These are phyloP conservation scores for Dipsacomyces acuminosporus DNA, from an alignment of 371 early-diverging fungal genomes.

Conservation along the genomic window DNA sequence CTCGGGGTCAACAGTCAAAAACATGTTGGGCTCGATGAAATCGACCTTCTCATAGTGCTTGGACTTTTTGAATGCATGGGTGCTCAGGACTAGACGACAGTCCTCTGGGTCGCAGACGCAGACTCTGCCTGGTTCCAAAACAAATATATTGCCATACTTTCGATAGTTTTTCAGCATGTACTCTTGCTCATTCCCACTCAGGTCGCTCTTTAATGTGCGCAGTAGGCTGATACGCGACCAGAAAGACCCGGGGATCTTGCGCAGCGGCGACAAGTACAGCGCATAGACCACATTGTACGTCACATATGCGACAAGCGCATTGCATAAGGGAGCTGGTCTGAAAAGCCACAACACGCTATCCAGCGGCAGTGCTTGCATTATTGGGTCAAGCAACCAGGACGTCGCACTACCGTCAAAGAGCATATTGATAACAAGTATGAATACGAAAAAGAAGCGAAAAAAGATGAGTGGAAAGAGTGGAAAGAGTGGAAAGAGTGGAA, in stretches of 20 bases:
- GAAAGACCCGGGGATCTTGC: not conserved
- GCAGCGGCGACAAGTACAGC: not conserved
- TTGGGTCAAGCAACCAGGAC: no score
- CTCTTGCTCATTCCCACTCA: slow-evolving; percentile 25
- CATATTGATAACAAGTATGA: no score
- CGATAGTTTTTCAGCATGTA: slow-evolving; percentile 16
- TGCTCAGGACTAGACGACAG: slow-evolving; percentile 16
- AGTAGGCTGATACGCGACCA: slow-evolving; percentile 35
- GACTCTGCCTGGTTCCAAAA: slow-evolving; percentile 28
- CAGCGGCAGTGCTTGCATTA: no score
- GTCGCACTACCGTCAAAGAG: no score
- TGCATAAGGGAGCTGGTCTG: no score
- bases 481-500: no score
- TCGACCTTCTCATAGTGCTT: slow-evolving; percentile 21
- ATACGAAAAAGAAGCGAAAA: no score
- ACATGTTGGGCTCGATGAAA: slow-evolving; percentile 35
- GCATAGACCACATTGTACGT: not conserved
- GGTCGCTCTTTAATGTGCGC: slow-evolving; percentile 17
- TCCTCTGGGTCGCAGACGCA: slow-evolving; percentile 25
- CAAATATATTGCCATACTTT: slow-evolving; percentile 33
- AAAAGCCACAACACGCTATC: no score
- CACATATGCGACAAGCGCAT: no score
- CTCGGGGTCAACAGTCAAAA: slow-evolving; percentile 30
- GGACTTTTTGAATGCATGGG: slow-evolving; percentile 34
- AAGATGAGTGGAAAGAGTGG: no score